Percentiles rank a stretch among this genome's conserved stretches.
phyloP scores from a whole-genome alignment of 495 filamentous ascomycete species.

The Xylaria acuta region DNA sequence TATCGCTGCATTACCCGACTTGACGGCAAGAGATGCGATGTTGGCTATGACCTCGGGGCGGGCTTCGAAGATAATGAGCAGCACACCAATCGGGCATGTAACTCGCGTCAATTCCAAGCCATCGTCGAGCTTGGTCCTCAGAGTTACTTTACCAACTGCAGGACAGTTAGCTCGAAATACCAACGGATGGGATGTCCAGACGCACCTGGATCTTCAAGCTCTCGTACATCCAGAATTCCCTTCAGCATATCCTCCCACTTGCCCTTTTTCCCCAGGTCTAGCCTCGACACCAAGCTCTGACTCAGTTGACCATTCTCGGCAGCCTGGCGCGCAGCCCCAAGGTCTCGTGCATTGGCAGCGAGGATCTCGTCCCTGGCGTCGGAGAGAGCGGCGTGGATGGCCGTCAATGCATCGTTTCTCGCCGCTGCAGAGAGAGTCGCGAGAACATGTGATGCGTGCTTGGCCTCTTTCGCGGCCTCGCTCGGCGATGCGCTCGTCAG shows the following conservation, averaged over 20 bases:
- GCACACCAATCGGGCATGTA: conserved; percentile 91
- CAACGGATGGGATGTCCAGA: conserved; percentile 24
- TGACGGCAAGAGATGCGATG: conserved; percentile 94
- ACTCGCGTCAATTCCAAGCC: conserved; percentile 83
- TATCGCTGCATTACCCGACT: conserved; percentile 97
- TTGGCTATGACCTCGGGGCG: conserved; percentile 99
- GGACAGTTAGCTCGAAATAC: conserved; percentile 7
- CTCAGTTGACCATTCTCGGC: conserved; percentile 77
- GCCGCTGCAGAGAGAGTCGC: conserved; percentile 67
- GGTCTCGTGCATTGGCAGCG: conserved; percentile 82
- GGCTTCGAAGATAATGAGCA: conserved; percentile 97
- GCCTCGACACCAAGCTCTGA: conserved; percentile 84
- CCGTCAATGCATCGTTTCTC: conserved; percentile 84
- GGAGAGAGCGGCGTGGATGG: conserved; percentile 74
- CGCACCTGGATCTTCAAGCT: conserved; percentile 86
- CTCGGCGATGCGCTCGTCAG: conserved; percentile 73
- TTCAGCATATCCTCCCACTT: conserved; percentile 99
- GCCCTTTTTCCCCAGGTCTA: conserved; percentile 82
- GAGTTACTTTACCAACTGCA: conserved; percentile 81
- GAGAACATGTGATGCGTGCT: conserved; percentile 70
- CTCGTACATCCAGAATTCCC: conserved; percentile 88
- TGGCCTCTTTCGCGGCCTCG: conserved; percentile 72
- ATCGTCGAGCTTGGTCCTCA: conserved; percentile 88
- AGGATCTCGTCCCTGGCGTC: conserved; percentile 75
- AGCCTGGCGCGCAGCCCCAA: conserved; percentile 73